Base-by-base conservation (phyloP, 257 asterid species). In the Vinca minor region DNA sequence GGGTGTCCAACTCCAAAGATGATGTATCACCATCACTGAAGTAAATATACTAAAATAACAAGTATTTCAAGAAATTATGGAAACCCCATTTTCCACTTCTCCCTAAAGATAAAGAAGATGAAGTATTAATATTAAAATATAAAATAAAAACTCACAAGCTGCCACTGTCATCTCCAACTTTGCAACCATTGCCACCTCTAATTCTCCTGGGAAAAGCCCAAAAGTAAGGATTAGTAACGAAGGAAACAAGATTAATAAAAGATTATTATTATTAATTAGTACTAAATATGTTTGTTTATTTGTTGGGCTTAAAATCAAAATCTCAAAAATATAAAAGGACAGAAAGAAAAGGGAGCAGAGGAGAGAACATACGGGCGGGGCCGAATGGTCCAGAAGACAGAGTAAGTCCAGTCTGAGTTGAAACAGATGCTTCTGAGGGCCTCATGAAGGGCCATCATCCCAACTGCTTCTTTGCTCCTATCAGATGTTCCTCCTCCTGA, bases 381-480 rank as follows among this genome's bases (percentile, higher is more conserved):
- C 18, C 97, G 91, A 69, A 93, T 93, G 73, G 99, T 93, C 99
- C 99, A 93, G 96, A 89, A 93, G 62, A 93, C 99, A 62, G 97
- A 93, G 90, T 93, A 93, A 77, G 90, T 93, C 99, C 99, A 93
- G 78, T 93, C 97, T 69, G 98, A 74, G 82, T 84, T 89, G 71
- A 93, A 85, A 80, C 99, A 93, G 76, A 93, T 88, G 75, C 63
- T 87, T 84, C 97, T 73, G 67, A 89, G 99, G 77, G 99, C 91
- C 77, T 87, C 97, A 67, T 93, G 99, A 85, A 93, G 94, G 85
- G 99, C 99, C 99, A 93, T 93, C 99, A 93, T 89, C 81, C 99
- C 99, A 63, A 87, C 99, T 63, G 99, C 99, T 77, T 89, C 99
- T 87, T 89, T 93, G 96, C 97, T 89, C 73, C 99, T 89, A 81